Percentiles rank a stretch among this genome's conserved stretches.
Conservation (phyloP, 106 monocot genomes). For the Acorus gramineus region DNA sequence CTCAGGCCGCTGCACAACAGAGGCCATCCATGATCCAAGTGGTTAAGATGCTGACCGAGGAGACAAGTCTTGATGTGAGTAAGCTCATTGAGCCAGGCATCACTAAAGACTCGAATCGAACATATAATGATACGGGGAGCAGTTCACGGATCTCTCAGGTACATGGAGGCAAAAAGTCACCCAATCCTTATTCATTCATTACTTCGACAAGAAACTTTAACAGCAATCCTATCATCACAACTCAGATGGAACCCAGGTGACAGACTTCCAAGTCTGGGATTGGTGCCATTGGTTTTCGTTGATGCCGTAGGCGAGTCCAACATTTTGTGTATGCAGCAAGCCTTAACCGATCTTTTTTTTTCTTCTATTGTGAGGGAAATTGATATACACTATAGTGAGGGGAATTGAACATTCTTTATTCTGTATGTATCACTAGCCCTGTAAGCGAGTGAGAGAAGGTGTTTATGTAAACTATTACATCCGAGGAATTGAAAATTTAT, state of each 20-base stretch:
- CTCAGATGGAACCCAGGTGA: conserved; percentile 30
- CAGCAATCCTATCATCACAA: conserved; percentile 6
- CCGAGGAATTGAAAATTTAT: too few species aligned
- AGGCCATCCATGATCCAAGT: conserved; percentile 48
- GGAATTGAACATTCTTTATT: too few species aligned
- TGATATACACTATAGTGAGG: too few species aligned
- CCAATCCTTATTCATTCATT: not conserved
- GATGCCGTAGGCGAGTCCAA: too few species aligned
- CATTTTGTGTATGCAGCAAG: too few species aligned
- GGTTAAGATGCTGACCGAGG: conserved; percentile 25
- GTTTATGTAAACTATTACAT: too few species aligned
- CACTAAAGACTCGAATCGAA: not conserved
- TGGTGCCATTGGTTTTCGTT: too few species aligned
- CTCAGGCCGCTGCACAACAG: conserved; percentile 28
- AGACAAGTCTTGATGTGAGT: conserved; percentile 10
- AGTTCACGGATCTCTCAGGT: not conserved
- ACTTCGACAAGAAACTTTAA: conserved; percentile 3
- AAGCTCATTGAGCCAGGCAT: conserved; percentile 18
- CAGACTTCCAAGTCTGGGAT: not conserved
- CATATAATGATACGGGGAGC: not conserved
- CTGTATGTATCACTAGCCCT: too few species aligned
- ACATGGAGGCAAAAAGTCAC: not conserved
- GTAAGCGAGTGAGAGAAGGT: too few species aligned
- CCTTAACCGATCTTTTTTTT: too few species aligned
- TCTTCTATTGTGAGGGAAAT: too few species aligned